phyloP scores from a whole-genome alignment of 441 rosid genomes.

The Populus hybrid region DNA sequence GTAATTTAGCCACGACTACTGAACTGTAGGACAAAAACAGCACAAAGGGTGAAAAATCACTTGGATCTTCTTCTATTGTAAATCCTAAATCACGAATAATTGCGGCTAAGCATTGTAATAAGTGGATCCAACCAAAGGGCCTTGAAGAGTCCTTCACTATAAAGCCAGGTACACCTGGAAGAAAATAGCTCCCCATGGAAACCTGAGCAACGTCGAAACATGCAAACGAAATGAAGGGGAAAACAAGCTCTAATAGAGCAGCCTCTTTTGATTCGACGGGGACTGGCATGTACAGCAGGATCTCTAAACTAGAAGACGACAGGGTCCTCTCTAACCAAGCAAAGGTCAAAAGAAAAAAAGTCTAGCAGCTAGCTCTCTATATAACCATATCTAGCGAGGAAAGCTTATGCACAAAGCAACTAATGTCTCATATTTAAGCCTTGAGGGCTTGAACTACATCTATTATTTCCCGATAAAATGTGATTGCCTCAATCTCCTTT shows the following conservation, averaged over 20 bases:
- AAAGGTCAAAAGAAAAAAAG: not conserved
- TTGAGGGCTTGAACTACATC: constrained; percentile 12
- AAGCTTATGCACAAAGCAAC: constrained; percentile 33
- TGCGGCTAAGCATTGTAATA: not conserved
- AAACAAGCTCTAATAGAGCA: constrained; percentile 17
- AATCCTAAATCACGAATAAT: not conserved
- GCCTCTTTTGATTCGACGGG: constrained; percentile 21
- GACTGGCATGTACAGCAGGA: constrained; percentile 35
- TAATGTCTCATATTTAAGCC: constrained; percentile 6
- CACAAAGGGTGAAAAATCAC: too few relatives aligned
- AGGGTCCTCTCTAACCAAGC: constrained; percentile 18
- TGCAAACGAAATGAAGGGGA: not conserved
- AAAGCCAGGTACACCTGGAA: not conserved
- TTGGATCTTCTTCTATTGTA: too few relatives aligned
- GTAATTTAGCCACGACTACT: too few relatives aligned
- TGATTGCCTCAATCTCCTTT: constrained; percentile 42
- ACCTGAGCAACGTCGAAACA: not conserved
- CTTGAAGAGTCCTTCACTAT: not conserved
- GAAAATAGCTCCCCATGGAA: not conserved
- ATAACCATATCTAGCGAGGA: constrained; percentile 10
- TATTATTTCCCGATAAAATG: constrained; percentile 14
- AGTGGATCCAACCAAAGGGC: not conserved
- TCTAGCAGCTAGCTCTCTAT: not conserved
- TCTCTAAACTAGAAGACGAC: constrained; percentile 22
- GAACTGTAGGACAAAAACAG: too few relatives aligned